Evolutionary conservation across 345 rosid genomes (phyloP), one percentile per base, ranked within the genome.

Genomic region (Diplotaxis tenuifolia): DNA sequence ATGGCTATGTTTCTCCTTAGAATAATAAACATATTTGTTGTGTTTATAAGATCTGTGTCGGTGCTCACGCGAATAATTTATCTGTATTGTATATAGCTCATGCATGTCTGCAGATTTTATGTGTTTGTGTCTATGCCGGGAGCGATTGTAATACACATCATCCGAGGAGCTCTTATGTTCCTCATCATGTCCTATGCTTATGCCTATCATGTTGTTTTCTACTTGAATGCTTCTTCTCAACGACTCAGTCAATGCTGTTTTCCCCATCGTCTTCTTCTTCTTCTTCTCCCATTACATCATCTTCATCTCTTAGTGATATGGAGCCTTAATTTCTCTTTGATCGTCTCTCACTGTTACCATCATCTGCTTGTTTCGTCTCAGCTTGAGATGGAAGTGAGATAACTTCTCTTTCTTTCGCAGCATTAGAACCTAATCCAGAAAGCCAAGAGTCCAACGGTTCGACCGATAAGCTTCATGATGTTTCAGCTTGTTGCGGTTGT

Each of bases 281-380:
- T n/a, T n/a, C n/a, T n/a, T n/a, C n/a, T n/a, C n/a, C n/a, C n/a
- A n/a, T n/a, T n/a, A n/a, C n/a, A n/a, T n/a, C n/a, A n/a, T n/a
- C n/a, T n/a, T 69, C 83, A 36, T 77, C 68, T 79, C 75, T 76
- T 7, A 60, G 65, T 20, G 88, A 83, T 79, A 83, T 88, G 2
- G 79, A 77, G 1, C 96, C 91, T 71, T 89, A 94, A 65, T 77
- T 89, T 76, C 96, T 88, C 87, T 82, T 88, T 73, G 86, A 81
- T 36, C 92, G 75, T 16, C 83, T 83, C 56, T 86, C 96, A 80
- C 20, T 72, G 62, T 79, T 65, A 71, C 79, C 85, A 81, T 80
- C 86, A 63, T 50, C 84, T 68, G 80, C 87, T 67, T 59, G 31
- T 55, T 85, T 84, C 67, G 74, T 84, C 67, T 28, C 82, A 15